Percentiles rank a stretch among this genome's conserved stretches.
Conservation (phyloP, 129 eudicot genomes). For the Tagetes erecta region DNA sequence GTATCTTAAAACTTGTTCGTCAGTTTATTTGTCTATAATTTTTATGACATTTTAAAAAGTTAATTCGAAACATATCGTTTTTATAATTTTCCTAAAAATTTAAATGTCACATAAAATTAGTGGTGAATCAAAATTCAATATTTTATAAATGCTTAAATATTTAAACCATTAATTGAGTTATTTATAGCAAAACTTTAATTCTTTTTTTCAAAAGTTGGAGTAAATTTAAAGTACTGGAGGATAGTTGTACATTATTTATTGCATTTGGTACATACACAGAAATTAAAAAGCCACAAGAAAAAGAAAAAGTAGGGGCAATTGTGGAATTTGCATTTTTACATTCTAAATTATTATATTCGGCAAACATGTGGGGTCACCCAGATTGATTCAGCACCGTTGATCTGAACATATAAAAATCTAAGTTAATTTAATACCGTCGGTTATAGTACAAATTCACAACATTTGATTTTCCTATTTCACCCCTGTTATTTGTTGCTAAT, state of each 20-base stretch:
- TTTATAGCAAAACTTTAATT: background rate
- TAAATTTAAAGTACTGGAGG: background rate
- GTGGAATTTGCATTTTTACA: background rate
- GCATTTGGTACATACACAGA: background rate
- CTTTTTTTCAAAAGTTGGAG: background rate
- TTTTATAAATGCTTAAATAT: background rate
- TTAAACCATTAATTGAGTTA: background rate
- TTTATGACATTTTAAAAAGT: too few species aligned
- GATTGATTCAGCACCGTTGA: background rate
- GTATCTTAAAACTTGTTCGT: too few species aligned
- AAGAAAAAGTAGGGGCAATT: background rate
- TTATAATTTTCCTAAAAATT: too few species aligned
- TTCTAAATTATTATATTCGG: slow-evolving; percentile 22
- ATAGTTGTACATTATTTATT: background rate
- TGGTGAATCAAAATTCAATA: too few species aligned
- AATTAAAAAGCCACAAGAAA: background rate
- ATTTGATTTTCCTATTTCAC: slow-evolving; percentile 9
- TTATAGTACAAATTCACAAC: background rate
- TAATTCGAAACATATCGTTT: too few species aligned
- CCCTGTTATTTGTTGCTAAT: slow-evolving; percentile 23
- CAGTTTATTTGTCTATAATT: too few species aligned
- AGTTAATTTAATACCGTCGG: background rate
- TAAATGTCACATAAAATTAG: too few species aligned
- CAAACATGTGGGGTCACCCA: slow-evolving; percentile 22
- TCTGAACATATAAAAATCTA: slow-evolving; percentile 8